Evolutionary conservation across 1,284 basidiomycete genomes (phyloP).

Genomic region (Porodaedalea pini): DNA sequence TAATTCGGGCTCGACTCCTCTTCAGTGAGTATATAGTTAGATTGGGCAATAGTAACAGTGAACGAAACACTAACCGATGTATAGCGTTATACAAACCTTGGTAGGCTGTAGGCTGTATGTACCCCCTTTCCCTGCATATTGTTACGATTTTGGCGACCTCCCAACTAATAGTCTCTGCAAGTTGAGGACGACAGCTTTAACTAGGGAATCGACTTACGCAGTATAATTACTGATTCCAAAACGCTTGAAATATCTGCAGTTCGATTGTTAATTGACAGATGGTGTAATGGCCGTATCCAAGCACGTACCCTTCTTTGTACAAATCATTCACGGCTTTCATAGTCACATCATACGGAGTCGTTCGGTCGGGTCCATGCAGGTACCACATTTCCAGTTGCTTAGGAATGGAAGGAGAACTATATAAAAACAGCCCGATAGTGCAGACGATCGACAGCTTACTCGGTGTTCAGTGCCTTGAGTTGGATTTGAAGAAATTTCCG

Average conservation of each 20-base stretch:
- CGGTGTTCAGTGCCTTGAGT: constrained; percentile 43
- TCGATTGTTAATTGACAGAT: neutral
- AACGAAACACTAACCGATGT: constrained; percentile 28
- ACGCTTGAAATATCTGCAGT: constrained; percentile 26
- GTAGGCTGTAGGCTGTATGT: constrained; percentile 62
- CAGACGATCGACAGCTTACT: no score
- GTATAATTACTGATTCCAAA: constrained; percentile 54
- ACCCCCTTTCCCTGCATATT: constrained; percentile 53
- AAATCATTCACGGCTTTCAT: constrained; percentile 40
- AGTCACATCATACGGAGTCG: constrained; percentile 44
- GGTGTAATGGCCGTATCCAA: neutral
- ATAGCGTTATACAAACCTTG: constrained; percentile 59
- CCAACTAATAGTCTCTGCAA: constrained; percentile 32
- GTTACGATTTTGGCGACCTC: constrained; percentile 65
- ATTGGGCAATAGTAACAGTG: neutral
- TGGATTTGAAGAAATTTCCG: constrained; percentile 43
- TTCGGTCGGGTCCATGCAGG: constrained; percentile 52
- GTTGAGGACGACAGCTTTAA: neutral
- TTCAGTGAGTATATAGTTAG: neutral
- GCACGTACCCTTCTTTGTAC: neutral
- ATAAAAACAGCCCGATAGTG: no score
- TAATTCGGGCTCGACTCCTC: constrained; percentile 54
- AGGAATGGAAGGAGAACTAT: no score
- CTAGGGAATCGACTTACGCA: constrained; percentile 30
- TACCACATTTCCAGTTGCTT: constrained; percentile 34